phyloP scores from a whole-genome alignment of 441 rosid genomes.

The Francoa sonchifolia region DNA sequence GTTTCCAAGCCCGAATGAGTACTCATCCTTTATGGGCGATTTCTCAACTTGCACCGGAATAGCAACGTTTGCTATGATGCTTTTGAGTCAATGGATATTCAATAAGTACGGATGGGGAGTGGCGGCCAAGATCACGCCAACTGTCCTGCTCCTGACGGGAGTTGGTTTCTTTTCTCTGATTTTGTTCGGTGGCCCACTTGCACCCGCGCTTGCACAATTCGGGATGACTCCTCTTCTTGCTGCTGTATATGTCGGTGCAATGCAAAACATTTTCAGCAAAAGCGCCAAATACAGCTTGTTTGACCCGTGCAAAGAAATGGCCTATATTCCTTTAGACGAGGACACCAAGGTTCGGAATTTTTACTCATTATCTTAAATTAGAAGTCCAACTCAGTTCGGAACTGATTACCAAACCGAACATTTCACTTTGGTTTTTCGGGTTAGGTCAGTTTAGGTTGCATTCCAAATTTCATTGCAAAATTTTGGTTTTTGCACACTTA shows the following conservation, averaged over 20 bases:
- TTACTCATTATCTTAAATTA: too few species aligned
- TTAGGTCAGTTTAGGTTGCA: too few species aligned
- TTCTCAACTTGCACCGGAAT: conserved; percentile 92
- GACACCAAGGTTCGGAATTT: conserved; percentile 68
- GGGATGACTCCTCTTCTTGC: conserved; percentile 95
- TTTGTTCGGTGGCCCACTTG: conserved; percentile 60
- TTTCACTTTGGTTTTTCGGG: too few species aligned
- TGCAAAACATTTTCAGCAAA: conserved; percentile 98
- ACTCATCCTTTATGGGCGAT: conserved; percentile 97
- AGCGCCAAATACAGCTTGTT: conserved; percentile 96
- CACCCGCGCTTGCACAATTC: conserved; percentile 48
- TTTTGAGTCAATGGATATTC: conserved; percentile 73
- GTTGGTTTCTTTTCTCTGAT: conserved; percentile 82
- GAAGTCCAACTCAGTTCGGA: too few species aligned
- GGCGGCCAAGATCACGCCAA: conserved; percentile 91
- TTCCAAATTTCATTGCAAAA: too few species aligned
- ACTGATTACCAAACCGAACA: too few species aligned
- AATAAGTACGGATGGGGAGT: conserved; percentile 94
- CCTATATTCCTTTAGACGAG: conserved; percentile 87
- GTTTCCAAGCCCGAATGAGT: conserved; percentile 96
- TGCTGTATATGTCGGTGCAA: conserved; percentile 91
- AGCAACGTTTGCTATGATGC: conserved; percentile 91
- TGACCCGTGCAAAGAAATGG: conserved; percentile 99
- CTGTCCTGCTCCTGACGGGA: conserved; percentile 75
- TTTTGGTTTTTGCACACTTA: too few species aligned